Percentiles rank a stretch among this genome's conserved stretches.
phyloP scores from a whole-genome alignment of 2,329 filamentous ascomycete species.

The Lasiodiplodia theobromae region DNA sequence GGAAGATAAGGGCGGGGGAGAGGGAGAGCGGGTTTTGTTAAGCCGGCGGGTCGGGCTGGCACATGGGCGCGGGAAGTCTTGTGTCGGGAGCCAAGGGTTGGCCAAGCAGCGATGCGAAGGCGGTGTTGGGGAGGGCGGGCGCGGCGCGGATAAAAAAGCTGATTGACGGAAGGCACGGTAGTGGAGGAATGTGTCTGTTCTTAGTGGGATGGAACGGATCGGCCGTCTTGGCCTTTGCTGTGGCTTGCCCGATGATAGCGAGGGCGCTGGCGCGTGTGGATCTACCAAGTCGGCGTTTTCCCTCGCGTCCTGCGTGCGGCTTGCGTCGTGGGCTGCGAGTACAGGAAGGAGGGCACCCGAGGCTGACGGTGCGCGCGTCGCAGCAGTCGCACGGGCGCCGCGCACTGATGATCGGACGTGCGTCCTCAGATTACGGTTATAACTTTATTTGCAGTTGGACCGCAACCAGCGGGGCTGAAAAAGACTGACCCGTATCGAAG shows the following conservation, averaged over 20 bases:
- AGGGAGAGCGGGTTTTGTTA: slow-evolving; percentile 12
- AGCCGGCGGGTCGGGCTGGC: slow-evolving; percentile 8
- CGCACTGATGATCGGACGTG: not conserved
- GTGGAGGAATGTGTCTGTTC: slow-evolving; percentile 30
- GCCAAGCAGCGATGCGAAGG: slow-evolving; percentile 14
- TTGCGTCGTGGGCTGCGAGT: not conserved
- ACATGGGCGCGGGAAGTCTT: slow-evolving; percentile 21
- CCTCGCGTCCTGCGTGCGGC: slow-evolving; percentile 21
- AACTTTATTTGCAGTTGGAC: slow-evolving; percentile 21
- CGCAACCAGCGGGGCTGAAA: slow-evolving; percentile 9
- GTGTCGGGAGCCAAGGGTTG: slow-evolving; percentile 13
- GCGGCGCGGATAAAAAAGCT: slow-evolving; percentile 23
- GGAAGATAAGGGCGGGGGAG: not conserved
- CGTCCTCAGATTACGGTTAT: slow-evolving; percentile 23
- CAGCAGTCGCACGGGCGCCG: not conserved
- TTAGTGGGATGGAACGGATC: slow-evolving; percentile 31
- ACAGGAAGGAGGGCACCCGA: not conserved
- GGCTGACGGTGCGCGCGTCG: slow-evolving; percentile 7
- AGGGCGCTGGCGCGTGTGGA: slow-evolving; percentile 22
- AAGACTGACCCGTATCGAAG: slow-evolving; percentile 12
- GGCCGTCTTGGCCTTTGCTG: slow-evolving; percentile 8
- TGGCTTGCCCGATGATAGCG: slow-evolving; percentile 30
- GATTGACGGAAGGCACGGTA: slow-evolving; percentile 12
- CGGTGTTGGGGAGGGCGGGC: slow-evolving; percentile 18
- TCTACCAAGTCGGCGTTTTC: slow-evolving; percentile 25